These are phyloP conservation scores for Avena atlantica DNA, from an alignment of 176 grass and related monocot species.

Conservation along the genomic window DNA sequence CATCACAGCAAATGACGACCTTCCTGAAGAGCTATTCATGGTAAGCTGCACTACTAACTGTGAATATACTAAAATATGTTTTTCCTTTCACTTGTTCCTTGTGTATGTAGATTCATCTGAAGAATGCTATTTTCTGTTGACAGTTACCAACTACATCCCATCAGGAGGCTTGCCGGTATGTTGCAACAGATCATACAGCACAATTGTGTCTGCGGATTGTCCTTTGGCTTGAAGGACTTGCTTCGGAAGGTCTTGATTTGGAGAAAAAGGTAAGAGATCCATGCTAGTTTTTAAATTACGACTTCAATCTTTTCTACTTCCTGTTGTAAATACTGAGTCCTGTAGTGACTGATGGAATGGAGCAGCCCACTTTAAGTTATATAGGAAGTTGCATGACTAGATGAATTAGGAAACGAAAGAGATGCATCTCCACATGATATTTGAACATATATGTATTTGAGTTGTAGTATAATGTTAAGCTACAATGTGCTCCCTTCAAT, in stretches of 20 bases:
- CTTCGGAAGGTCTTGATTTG: conserved; percentile 95
- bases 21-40: conserved; percentile 74
- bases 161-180: conserved; percentile 88
- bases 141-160: conserved; percentile 89
- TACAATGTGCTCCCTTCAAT: background rate
- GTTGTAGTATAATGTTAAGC: conserved; percentile 3
- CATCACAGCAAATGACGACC: conserved; percentile 80
- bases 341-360: conserved; percentile 26
- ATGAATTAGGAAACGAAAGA: conserved; percentile 18
- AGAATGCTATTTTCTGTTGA: conserved; percentile 42
- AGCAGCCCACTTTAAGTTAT: background rate
- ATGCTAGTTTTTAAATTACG: conserved; percentile 26
- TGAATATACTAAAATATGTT: background rate
- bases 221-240: conserved; percentile 95
- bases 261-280: conserved; percentile 67
- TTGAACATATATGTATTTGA: background rate
- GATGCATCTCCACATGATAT: background rate
- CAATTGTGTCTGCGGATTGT: conserved; percentile 80
- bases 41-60: conserved; percentile 48
- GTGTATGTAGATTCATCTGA: conserved; percentile 17
- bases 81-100: background rate
- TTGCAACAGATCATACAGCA: conserved; percentile 68
- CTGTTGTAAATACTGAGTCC: background rate
- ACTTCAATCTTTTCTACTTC: conserved; percentile 20
- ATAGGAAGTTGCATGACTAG: background rate